Evolutionary conservation across 108 stramenopile species (phyloP), one percentile per base, ranked within the genome.

Genomic region (Stephanodiscus minutulus): DNA sequence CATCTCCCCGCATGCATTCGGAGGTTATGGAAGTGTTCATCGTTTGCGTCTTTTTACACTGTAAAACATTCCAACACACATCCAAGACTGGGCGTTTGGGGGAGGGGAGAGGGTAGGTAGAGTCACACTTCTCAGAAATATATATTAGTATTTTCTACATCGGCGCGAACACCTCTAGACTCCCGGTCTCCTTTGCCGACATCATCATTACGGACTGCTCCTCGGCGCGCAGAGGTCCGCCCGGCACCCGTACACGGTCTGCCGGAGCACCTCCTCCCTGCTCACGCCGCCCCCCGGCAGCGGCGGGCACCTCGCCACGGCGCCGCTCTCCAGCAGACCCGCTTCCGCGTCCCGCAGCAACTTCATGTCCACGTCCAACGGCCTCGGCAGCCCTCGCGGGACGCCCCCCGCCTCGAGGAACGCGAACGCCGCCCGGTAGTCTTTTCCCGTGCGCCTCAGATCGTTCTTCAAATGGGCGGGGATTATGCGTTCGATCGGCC

Each of bases 391-490:
- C 17, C 90, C 89, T 9, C 49, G 24, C 17, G 87, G 88, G n/a
- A 86, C 91, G 31, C 96, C 96, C 8, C 50, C 81, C 36, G 74
- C 87, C 74, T 91, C 88, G 63, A 97, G 73, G 50, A 97, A 97
- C 9, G 81, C 71, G 71, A 96, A 98, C 13, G 97, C 92, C 31
- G 57, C 76, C 41, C 92, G 81, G 69, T 93, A 98, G 52, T 96
- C 95, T 25, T 81, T 79, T 25, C 92, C 92, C 25, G 72, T 86
- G 64, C 89, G 85, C 50, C 78, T 72, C 8, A 98, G 50, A 73
- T 96, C 82, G 70, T 98, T 98, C 69, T 89, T 88, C 58, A 94
- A 78, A 72, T 98, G 97, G 2, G 91, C 91, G 7, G 96, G 95
- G 27, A 98, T 93, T 41, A 98, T 95, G 29, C 95, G 78, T 46